These are phyloP conservation scores for Hortaea sp. DNA, from an alignment of 2,329 filamentous ascomycete genomes.

Conservation along the genomic window DNA sequence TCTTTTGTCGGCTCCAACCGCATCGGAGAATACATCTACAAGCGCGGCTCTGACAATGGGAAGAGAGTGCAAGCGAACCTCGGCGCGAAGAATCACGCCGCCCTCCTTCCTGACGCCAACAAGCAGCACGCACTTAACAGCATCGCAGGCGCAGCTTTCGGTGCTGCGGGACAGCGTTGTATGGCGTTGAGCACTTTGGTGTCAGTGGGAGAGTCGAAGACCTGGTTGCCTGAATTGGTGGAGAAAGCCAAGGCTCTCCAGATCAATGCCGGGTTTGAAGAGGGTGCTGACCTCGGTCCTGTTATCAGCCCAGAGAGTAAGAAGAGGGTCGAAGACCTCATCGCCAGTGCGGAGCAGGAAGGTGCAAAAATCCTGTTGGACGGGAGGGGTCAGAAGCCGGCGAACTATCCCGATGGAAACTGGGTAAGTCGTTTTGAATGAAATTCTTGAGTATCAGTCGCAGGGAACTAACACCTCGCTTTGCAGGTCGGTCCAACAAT, in stretches of 20 bases:
- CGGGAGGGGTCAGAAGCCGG: too few relatives aligned
- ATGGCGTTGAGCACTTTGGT: slow-evolving; percentile 40
- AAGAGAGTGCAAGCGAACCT: slow-evolving; percentile 49
- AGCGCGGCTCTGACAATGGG: slow-evolving; percentile 47
- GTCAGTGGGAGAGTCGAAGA: slow-evolving; percentile 42
- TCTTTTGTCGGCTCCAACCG: slow-evolving; percentile 64
- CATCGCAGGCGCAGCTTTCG: slow-evolving; percentile 43
- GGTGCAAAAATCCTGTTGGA: slow-evolving; percentile 4
- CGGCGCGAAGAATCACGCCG: slow-evolving; percentile 45
- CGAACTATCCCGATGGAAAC: slow-evolving; percentile 8
- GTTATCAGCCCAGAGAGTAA: slow-evolving; percentile 59
- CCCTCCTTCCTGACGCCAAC: slow-evolving; percentile 47
- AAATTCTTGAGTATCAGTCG: background rate
- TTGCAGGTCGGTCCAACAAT: slow-evolving; percentile 7
- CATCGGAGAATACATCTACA: slow-evolving; percentile 40
- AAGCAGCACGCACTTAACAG: slow-evolving; percentile 53
- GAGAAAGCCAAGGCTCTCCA: slow-evolving; percentile 35
- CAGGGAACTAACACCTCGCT: background rate
- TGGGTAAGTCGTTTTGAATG: slow-evolving; percentile 2
- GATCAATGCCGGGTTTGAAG: slow-evolving; percentile 55
- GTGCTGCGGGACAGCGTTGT: slow-evolving; percentile 48
- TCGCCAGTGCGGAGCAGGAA: slow-evolving; percentile 40
- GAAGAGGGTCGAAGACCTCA: slow-evolving; percentile 30
- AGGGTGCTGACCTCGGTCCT: slow-evolving; percentile 59
- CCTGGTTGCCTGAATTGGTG: slow-evolving; percentile 38